These are phyloP conservation scores for Eucalyptus leucophloia DNA, from an alignment of 345 rosid genomes.

Conservation along the genomic window DNA sequence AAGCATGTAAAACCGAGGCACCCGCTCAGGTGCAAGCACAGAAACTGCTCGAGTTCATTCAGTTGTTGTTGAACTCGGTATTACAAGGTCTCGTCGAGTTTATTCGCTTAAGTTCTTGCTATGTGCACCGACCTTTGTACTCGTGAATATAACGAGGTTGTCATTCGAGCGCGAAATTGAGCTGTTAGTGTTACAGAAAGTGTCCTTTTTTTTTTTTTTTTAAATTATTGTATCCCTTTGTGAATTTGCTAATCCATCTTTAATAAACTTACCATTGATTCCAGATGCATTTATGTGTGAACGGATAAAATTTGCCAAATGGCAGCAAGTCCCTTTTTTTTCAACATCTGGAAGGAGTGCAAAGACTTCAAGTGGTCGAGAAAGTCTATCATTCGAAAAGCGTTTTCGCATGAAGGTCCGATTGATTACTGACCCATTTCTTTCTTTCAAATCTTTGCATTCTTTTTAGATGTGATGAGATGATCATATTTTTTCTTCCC, in stretches of 20 bases:
- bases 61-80: neutral
- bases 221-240: neutral
- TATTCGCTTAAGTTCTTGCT: neutral
- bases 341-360: constrained; percentile 5
- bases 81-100: neutral
- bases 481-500: neutral
- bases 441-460: neutral
- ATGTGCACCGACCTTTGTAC: rapidly evolving
- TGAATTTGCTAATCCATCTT: neutral
- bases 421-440: neutral
- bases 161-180: neutral
- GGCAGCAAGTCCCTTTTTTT: neutral
- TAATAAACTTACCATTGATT: neutral
- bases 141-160: neutral
- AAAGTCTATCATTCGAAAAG: neutral
- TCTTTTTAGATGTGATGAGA: neutral
- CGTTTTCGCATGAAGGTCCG: neutral
- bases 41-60: neutral
- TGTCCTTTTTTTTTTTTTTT: too few species aligned
- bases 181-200: neutral
- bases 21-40: neutral
- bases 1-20: neutral
- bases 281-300: neutral
- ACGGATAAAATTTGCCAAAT: neutral
- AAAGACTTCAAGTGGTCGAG: neutral